phyloP scores from a whole-genome alignment of 1,284 basidiomycete species.

The Tylopilus orsonianus region DNA sequence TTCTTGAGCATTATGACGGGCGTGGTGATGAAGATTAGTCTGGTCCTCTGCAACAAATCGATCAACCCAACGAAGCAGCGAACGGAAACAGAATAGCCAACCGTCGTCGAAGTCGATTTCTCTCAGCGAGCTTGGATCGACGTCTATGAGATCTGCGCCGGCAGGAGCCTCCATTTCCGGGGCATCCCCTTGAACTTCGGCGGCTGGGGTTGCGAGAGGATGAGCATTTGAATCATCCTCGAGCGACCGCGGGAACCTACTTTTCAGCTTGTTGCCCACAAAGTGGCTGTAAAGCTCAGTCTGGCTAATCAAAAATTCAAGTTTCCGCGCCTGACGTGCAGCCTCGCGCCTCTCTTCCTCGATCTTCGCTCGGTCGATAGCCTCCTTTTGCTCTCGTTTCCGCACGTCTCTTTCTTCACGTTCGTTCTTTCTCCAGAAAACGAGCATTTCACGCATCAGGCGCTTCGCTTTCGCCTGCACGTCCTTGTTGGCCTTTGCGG shows the following conservation, averaged over 20 bases:
- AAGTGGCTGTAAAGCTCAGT: constrained; percentile 99
- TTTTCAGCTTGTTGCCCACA: constrained; percentile 98
- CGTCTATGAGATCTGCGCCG: constrained; percentile 58
- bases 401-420: constrained; percentile 92
- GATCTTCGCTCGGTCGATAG: constrained; percentile 83
- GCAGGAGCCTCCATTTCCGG: constrained; percentile 46
- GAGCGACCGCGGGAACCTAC: constrained; percentile 44
- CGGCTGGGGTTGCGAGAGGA: constrained; percentile 50
- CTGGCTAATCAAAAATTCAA: constrained; percentile 99
- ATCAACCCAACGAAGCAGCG: constrained; percentile 1
- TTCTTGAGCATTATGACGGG: constrained; percentile 87
- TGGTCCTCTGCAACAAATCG: constrained; percentile 62
- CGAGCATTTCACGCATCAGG: constrained; percentile 91
- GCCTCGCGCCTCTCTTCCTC: constrained; percentile 98
- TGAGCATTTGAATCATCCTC: constrained; percentile 18
- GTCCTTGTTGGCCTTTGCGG: constrained; percentile 85
- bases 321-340: constrained; percentile 92
- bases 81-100: constrained; percentile 35
- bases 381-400: constrained; percentile 93
- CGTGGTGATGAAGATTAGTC: constrained; percentile 88
- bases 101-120: constrained; percentile 97
- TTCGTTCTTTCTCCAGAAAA: constrained; percentile 98
- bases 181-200: constrained; percentile 83
- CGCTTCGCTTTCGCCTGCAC: constrained; percentile 85
- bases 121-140: constrained; percentile 53